These are phyloP conservation scores for Creolimax fragrantissima DNA, from an alignment of 78 protist genomes.

Conservation along the genomic window DNA sequence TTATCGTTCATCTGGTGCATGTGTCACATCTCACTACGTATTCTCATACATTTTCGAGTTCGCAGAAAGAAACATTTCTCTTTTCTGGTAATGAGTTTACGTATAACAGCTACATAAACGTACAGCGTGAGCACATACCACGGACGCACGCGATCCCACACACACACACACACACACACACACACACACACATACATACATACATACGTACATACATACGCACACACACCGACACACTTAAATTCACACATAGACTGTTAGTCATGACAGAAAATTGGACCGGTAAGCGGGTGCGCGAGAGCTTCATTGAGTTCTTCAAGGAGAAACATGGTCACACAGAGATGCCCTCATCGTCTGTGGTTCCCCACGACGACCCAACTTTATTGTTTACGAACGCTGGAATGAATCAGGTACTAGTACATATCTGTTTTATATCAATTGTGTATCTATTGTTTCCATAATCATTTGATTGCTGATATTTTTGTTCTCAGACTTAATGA, in stretches of 20 bases:
- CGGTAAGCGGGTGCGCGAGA: conserved; percentile 58
- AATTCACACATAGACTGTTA: neutral
- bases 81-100: neutral
- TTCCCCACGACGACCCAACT: conserved; percentile 94
- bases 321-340: conserved; percentile 56
- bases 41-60: neutral
- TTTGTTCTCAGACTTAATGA: neutral
- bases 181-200: neutral
- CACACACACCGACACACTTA: neutral
- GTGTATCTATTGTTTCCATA: neutral
- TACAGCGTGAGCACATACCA: neutral
- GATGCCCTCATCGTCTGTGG: conserved; percentile 67
- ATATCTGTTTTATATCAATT: neutral
- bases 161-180: neutral
- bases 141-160: neutral
- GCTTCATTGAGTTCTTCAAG: conserved; percentile 75
- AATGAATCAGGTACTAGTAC: conserved; percentile 95
- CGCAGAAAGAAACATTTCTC: neutral
- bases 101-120: neutral
- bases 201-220: neutral
- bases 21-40: neutral
- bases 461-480: neutral
- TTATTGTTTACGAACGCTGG: conserved; percentile 95
- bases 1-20: no score
- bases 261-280: neutral